Percentiles rank a stretch among this genome's conserved stretches.
These are phyloP conservation scores for Brassica balearica DNA, from an alignment of 441 rosid genomes.

Conservation along the genomic window DNA sequence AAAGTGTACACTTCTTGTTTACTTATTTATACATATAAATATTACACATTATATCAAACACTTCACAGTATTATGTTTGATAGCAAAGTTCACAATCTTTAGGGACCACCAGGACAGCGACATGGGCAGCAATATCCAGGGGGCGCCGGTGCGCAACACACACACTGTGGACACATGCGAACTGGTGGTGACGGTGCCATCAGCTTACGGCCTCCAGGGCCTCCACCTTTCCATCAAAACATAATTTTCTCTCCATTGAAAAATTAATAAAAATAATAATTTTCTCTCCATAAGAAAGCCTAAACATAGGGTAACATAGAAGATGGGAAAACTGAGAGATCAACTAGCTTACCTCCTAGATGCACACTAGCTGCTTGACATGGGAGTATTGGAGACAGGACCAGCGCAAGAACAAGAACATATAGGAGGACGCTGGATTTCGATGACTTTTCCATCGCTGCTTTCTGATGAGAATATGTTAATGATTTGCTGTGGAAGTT, in stretches of 20 bases:
- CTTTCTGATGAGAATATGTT: slow-evolving; percentile 20
- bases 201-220: slow-evolving; percentile 47
- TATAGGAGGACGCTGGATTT: slow-evolving; percentile 8
- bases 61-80: not conserved
- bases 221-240: slow-evolving; percentile 31
- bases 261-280: too few species aligned
- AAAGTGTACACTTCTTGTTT: slow-evolving; percentile 2
- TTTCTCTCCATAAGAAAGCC: not conserved
- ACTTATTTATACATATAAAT: slow-evolving; percentile 15
- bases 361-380: slow-evolving; percentile 36
- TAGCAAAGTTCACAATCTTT: slow-evolving; percentile 1
- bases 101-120: slow-evolving; percentile 36
- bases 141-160: slow-evolving; percentile 44
- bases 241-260: not conserved
- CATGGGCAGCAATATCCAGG: slow-evolving; percentile 45
- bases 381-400: slow-evolving; percentile 37
- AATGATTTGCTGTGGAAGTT: slow-evolving; percentile 14
- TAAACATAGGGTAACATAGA: not conserved
- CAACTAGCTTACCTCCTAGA: slow-evolving; percentile 31
- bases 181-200: slow-evolving; percentile 43
- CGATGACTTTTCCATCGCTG: slow-evolving; percentile 32
- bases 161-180: slow-evolving; percentile 45
- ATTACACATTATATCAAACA: slow-evolving; percentile 1
- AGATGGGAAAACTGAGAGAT: not conserved
- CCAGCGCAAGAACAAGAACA: slow-evolving; percentile 32